Evolutionary conservation across 257 asterid species (phyloP).

Genomic region (Knoxia roxburghii): DNA sequence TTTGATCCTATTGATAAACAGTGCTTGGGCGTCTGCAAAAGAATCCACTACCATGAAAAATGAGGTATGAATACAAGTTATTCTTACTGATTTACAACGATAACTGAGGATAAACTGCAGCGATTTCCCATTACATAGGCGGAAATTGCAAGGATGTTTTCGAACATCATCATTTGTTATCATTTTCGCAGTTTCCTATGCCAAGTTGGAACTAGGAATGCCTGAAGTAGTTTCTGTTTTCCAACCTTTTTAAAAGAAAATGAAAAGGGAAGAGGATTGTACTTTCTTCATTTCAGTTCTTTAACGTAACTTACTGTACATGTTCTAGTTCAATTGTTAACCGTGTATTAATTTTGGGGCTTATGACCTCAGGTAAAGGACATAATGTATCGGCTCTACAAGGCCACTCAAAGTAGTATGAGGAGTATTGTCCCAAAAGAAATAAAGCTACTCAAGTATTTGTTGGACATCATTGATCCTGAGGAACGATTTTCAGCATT

Average conservation of each 20-base stretch:
- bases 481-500: constrained; percentile 92
- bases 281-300: not conserved
- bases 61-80: constrained; percentile 45
- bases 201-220: not conserved
- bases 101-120: not conserved
- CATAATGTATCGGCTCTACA: constrained; percentile 78
- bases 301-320: not conserved
- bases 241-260: not conserved
- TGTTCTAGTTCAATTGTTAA: not conserved
- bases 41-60: constrained; percentile 74
- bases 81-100: not conserved
- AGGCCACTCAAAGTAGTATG: constrained; percentile 75
- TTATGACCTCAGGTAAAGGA: constrained; percentile 62
- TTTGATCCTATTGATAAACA: constrained; percentile 73
- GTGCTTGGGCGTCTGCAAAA: constrained; percentile 91
- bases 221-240: not conserved
- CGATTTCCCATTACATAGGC: not conserved
- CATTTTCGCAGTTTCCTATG: not conserved
- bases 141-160: not conserved
- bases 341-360: not conserved
- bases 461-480: constrained; percentile 83
- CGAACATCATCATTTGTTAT: too few species aligned
- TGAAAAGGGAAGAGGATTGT: not conserved
- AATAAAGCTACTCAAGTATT: constrained; percentile 70
- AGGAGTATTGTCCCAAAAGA: constrained; percentile 86